Conservation (phyloP, 2,329 filamentous ascomycete species). For the Alternaria postmessia region DNA sequence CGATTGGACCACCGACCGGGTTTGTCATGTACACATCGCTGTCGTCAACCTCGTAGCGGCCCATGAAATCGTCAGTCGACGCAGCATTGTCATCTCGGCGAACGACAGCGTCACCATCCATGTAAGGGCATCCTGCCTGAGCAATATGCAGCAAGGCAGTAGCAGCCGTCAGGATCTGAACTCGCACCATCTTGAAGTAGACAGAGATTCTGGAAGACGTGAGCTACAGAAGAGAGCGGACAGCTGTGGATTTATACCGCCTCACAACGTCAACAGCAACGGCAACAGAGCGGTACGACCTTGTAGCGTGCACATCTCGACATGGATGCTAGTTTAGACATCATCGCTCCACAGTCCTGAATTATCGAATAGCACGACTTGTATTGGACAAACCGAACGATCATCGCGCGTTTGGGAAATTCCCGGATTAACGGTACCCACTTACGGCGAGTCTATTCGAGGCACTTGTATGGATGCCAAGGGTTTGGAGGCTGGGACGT, state of each 20-base stretch:
- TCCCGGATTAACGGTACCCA: neutral
- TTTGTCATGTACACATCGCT: conserved; percentile 59
- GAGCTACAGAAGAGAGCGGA: neutral
- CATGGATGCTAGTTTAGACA: neutral
- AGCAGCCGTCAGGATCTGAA: conserved; percentile 33
- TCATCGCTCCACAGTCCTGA: neutral
- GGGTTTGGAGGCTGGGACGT: conserved; percentile 12
- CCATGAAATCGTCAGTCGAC: conserved; percentile 46
- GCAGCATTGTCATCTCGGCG: conserved; percentile 30
- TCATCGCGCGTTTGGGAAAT: conserved; percentile 2
- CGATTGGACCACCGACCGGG: conserved; percentile 73
- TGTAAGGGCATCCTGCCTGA: conserved; percentile 47
- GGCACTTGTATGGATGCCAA: conserved; percentile 16
- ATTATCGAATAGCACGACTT: conserved; percentile 4
- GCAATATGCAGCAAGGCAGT: conserved; percentile 34
- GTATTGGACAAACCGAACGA: conserved; percentile 5
- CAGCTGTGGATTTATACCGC: conserved; percentile 6
- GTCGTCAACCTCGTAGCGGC: conserved; percentile 49
- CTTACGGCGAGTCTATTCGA: neutral
- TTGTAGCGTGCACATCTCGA: neutral
- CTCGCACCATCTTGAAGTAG: conserved; percentile 34
- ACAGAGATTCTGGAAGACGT: neutral
- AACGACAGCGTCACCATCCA: conserved; percentile 42
- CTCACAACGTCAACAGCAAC: neutral
- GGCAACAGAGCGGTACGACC: neutral